Conservation (phyloP, 1,284 basidiomycete species). For the Cerrena zonata region DNA sequence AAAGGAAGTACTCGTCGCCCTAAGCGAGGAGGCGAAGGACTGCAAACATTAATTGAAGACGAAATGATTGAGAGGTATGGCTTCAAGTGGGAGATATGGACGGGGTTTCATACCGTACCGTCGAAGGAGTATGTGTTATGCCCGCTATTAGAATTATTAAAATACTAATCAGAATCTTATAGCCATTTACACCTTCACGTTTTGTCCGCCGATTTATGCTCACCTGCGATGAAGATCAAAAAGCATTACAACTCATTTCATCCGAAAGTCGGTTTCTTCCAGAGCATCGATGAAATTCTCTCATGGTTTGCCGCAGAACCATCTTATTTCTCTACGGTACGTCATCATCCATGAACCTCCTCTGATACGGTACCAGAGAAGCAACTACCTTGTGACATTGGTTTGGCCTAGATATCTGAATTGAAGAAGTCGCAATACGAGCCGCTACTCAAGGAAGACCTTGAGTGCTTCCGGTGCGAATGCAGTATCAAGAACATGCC, state of each 20-base stretch:
- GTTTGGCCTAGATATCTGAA: conserved; percentile 41
- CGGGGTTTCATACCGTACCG: conserved; percentile 83
- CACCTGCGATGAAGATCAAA: conserved; percentile 77
- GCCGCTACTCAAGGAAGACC: conserved; percentile 56
- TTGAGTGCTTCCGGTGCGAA: conserved; percentile 68
- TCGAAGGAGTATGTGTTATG: conserved; percentile 60
- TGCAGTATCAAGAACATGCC: conserved; percentile 68
- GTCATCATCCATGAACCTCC: conserved; percentile 15
- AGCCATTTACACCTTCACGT: conserved; percentile 88
- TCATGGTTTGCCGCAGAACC: conserved; percentile 65
- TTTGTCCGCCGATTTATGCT: conserved; percentile 77
- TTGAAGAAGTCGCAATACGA: conserved; percentile 55
- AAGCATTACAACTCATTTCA: conserved; percentile 95
- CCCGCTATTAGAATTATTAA: not conserved
- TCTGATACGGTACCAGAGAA: not conserved
- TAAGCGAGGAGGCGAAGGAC: conserved; percentile 52
- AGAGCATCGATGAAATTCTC: conserved; percentile 71
- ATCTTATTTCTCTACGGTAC: conserved; percentile 47
- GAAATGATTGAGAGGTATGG: conserved; percentile 80
- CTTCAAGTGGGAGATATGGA: conserved; percentile 75
- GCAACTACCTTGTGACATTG: not conserved
- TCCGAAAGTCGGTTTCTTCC: conserved; percentile 81
- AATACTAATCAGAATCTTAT: not conserved
- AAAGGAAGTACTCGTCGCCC: conserved; percentile 46
- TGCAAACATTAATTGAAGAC: conserved; percentile 60